Percentiles rank a stretch among this genome's conserved stretches.
Conservation (phyloP, 129 eudicot genomes). For the carrot (Daucus carota) region DNA sequence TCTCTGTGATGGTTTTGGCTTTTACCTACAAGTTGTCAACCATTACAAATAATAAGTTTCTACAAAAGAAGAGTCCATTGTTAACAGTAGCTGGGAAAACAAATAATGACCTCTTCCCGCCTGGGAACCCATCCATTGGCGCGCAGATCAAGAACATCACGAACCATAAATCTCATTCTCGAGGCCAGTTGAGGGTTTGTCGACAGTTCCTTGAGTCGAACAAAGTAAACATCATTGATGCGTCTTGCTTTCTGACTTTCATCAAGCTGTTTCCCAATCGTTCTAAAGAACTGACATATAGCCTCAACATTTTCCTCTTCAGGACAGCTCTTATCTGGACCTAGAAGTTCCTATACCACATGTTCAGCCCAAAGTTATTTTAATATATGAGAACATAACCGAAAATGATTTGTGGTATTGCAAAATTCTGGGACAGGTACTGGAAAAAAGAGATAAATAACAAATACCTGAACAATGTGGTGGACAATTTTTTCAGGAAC, state of each 20-base stretch:
- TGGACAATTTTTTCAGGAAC: slow-evolving; percentile 93
- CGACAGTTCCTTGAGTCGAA: slow-evolving; percentile 59
- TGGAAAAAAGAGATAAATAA: background rate
- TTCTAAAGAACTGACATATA: slow-evolving; percentile 80
- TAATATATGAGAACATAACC: slow-evolving; percentile 1
- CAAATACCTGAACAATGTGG: slow-evolving; percentile 86
- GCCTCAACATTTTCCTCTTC: slow-evolving; percentile 96
- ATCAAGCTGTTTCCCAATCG: slow-evolving; percentile 88
- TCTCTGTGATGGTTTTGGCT: slow-evolving; percentile 84
- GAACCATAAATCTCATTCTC: slow-evolving; percentile 75
- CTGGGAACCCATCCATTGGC: slow-evolving; percentile 77
- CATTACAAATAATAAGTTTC: background rate
- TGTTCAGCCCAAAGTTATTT: background rate
- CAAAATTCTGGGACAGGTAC: background rate
- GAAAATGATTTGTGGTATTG: background rate
- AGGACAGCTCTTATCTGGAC: slow-evolving; percentile 67
- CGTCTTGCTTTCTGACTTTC: slow-evolving; percentile 69
- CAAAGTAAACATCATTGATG: slow-evolving; percentile 68
- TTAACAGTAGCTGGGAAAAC: background rate
- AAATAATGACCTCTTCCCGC: slow-evolving; percentile 69
- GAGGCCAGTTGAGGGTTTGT: slow-evolving; percentile 59
- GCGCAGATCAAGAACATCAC: slow-evolving; percentile 75
- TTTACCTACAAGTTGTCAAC: slow-evolving; percentile 37
- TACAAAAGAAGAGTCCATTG: background rate
- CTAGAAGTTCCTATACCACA: slow-evolving; percentile 65